Percentiles rank a stretch among this genome's conserved stretches.
Evolutionary conservation across 257 asterid species (phyloP).

Genomic region (Penstemon newberryi): DNA sequence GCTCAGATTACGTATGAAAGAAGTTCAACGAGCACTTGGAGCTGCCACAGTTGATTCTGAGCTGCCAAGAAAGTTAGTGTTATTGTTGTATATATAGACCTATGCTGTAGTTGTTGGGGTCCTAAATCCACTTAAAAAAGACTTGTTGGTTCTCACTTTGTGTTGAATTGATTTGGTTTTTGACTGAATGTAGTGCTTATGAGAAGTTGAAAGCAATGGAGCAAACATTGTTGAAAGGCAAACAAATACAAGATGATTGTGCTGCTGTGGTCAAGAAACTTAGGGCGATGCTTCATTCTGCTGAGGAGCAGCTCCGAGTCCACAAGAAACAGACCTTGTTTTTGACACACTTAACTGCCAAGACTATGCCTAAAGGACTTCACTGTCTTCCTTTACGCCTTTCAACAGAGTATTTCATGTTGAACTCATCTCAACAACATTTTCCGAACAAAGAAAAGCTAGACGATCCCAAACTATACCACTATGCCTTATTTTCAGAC

Average conservation of each 20-base stretch:
- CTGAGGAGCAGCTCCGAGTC: conserved; percentile 66
- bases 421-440: conserved; percentile 60
- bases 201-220: conserved; percentile 80
- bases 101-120: background rate
- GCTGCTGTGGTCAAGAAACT: conserved; percentile 58
- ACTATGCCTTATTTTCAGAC: conserved; percentile 92
- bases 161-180: conserved; percentile 7
- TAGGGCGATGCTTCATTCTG: conserved; percentile 63
- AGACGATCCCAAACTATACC: conserved; percentile 68
- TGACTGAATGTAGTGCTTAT: conserved; percentile 50
- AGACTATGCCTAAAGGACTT: conserved; percentile 69
- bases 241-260: conserved; percentile 77
- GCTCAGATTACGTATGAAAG: conserved; percentile 83
- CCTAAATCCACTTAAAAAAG: background rate
- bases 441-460: conserved; percentile 58
- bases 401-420: conserved; percentile 56
- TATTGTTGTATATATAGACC: background rate
- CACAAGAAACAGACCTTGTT: conserved; percentile 61
- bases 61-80: conserved; percentile 66
- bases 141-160: background rate
- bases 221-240: conserved; percentile 72
- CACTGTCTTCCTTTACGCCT: conserved; percentile 74
- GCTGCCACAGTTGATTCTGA: conserved; percentile 82
- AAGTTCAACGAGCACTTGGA: conserved; percentile 74
- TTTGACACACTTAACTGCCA: conserved; percentile 63